A percentile compares a stretch with the other conserved stretches of the same genome.
Conservation (phyloP, 176 grass and related monocot species). For the Eragrostis curvula region DNA sequence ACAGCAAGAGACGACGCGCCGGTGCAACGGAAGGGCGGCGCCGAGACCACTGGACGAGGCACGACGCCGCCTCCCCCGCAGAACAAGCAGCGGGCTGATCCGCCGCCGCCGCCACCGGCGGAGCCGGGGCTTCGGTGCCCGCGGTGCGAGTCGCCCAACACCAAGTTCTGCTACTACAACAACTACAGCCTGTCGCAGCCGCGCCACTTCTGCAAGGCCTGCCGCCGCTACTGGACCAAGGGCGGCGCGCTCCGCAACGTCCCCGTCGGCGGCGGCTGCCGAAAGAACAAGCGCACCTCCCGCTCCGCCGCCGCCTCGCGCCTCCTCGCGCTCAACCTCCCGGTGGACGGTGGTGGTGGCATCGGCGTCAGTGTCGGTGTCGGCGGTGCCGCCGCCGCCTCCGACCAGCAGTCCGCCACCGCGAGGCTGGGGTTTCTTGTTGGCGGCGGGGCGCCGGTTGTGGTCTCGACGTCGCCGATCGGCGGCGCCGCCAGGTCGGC, state of each 20-base stretch:
- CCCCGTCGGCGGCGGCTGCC: slow-evolving; percentile 83
- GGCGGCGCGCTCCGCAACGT: slow-evolving; percentile 95
- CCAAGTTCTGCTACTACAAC: slow-evolving; percentile 99
- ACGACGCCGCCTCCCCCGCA: neutral
- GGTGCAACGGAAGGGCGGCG: slow-evolving; percentile 24
- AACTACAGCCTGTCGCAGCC: slow-evolving; percentile 96
- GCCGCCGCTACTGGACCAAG: slow-evolving; percentile 95
- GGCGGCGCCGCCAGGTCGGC: neutral
- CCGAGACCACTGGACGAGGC: neutral
- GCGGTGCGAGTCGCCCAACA: slow-evolving; percentile 91
- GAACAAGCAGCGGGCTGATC: neutral
- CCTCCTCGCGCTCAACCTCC: slow-evolving; percentile 25
- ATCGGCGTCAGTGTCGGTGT: no score
- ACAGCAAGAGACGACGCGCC: neutral
- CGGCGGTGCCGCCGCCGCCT: neutral
- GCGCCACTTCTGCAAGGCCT: slow-evolving; percentile 92
- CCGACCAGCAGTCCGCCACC: slow-evolving; percentile 12
- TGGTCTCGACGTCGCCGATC: slow-evolving; percentile 4
- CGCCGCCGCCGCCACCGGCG: no score
- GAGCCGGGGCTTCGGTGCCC: slow-evolving; percentile 78
- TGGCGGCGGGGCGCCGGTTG: neutral
- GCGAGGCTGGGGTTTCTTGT: slow-evolving; percentile 42
- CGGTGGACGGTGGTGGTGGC: neutral
- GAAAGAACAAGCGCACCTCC: slow-evolving; percentile 82
- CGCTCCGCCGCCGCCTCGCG: slow-evolving; percentile 42